Conservation (phyloP, 768 basidiomycete genomes). For the Termitomyces eurrhizus region DNA sequence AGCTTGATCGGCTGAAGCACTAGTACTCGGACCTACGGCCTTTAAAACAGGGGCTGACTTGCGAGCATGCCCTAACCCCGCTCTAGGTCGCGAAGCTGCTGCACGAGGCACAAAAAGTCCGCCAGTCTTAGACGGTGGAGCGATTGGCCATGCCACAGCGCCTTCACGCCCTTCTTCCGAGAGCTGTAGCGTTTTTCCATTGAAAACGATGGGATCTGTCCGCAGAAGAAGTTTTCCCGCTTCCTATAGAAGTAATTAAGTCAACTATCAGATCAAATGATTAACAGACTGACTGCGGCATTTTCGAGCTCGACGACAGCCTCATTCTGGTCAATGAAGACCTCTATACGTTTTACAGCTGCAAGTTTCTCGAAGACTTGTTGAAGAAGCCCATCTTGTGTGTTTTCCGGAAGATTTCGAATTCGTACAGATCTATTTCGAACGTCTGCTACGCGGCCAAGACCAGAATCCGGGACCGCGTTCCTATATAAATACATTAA, state of each 20-base stretch:
- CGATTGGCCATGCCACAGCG: constrained; percentile 24
- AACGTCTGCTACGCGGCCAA: constrained; percentile 50
- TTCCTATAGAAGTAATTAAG: constrained; percentile 48
- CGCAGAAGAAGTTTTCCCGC: constrained; percentile 75
- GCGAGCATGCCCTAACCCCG: constrained; percentile 61
- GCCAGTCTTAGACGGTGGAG: constrained; percentile 34
- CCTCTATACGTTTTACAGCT: constrained; percentile 66
- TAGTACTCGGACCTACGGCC: neutral
- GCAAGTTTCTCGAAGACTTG: constrained; percentile 82
- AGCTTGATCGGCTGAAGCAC: constrained; percentile 8
- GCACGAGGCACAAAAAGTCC: constrained; percentile 67
- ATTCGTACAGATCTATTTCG: constrained; percentile 74
- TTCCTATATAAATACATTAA: constrained; percentile 26
- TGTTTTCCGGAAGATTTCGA: constrained; percentile 64
- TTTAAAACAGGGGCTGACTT: constrained; percentile 25
- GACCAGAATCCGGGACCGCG: constrained; percentile 48
- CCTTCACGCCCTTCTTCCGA: constrained; percentile 46
- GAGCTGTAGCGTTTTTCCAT: constrained; percentile 56
- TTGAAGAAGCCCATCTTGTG: constrained; percentile 90
- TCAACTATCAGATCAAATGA: neutral
- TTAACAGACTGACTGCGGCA: constrained; percentile 47
- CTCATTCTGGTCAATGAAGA: constrained; percentile 59
- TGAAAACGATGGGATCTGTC: constrained; percentile 68
- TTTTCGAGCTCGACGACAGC: constrained; percentile 65
- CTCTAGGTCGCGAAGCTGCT: constrained; percentile 62